Evolutionary conservation across 306 rosid species (phyloP), one percentile per base, ranked within the genome.

Genomic region (Glycine tomentella): DNA sequence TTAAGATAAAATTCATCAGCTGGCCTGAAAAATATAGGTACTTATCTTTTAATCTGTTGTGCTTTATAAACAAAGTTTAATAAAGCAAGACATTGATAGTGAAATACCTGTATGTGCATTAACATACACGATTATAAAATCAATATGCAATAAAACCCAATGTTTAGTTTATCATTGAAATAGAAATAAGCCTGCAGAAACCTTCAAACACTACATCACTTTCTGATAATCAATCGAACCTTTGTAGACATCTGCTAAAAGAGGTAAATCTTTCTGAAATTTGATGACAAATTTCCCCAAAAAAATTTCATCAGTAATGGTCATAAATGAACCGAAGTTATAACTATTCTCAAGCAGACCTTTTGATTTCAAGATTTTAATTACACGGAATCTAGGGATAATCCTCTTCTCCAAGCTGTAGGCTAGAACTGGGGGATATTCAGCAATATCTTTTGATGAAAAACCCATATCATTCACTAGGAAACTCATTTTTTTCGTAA

Each of bases 391-490:
- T 48, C 69, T 75, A 11, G 87, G 83, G 11, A 69, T 71, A 9
- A 75, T 65, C 48, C 82, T 57, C 56, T 48, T 86, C 84, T 86
- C 83, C 78, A 86, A 80, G 61, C 66, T 80, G 34, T 8, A 72
- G 14, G 36, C 5, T 0, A 76, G 9, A 62, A 76, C 17, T 7
- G 0, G 3, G 4, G 80, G 72, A 12, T 0, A 3, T 31, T 14
- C 16, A 62, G 62, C 72, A 76, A 76, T 63, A 31, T 62, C 36
- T 34, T 46, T 50, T 33, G 72, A 5, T n/a, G 50, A 0, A 4
- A 8, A 48, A 62, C 80, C 80, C 80, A 63, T 58, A 64, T 63
- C 56, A 5, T 84, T 75, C 76, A 81, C 67, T 17, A 68, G 70
- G 42, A 67, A 81, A 42, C 82, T 83, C 86, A 74, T 46, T 12